A percentile compares a stretch with the other conserved stretches of the same genome.
Evolutionary conservation across 768 basidiomycete species (phyloP).

Genomic region (Tulasnella sp.): DNA sequence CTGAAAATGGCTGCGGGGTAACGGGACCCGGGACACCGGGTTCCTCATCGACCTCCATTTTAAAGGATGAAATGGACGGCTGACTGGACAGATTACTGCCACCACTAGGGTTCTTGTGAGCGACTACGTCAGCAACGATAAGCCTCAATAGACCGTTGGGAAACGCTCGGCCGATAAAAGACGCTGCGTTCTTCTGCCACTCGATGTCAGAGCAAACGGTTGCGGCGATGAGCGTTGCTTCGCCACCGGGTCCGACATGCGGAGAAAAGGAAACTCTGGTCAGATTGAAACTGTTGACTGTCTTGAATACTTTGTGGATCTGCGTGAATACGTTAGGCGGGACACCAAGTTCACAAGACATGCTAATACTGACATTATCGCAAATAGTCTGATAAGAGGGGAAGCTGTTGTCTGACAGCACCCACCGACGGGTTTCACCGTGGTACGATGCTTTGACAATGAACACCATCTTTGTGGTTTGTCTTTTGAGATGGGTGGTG

Average conservation of each 20-base stretch:
- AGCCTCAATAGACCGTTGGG: conserved; percentile 12
- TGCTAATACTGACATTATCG: conserved; percentile 15
- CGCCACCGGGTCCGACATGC: not conserved
- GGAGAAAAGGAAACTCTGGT: conserved; percentile 9
- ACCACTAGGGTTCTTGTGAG: conserved; percentile 6
- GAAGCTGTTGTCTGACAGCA: conserved; percentile 4
- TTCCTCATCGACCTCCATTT: conserved; percentile 10
- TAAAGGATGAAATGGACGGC: not conserved
- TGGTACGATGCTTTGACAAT: conserved; percentile 16
- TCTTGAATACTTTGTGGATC: conserved; percentile 16
- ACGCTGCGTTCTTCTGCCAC: conserved; percentile 7
- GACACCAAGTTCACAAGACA: no score
- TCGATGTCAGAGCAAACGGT: not conserved
- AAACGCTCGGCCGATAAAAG: conserved; percentile 8
- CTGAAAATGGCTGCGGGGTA: not conserved
- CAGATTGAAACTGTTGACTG: conserved; percentile 9
- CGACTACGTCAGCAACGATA: conserved; percentile 7
- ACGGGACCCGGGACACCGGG: not conserved
- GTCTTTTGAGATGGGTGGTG: no score
- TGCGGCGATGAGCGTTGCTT: conserved; percentile 8
- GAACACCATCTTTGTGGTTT: conserved; percentile 15
- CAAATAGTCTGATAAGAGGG: conserved; percentile 10
- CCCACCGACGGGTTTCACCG: conserved; percentile 12
- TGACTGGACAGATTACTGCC: not conserved
- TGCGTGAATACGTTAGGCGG: no score